A percentile compares a stretch with the other conserved stretches of the same genome.
Conservation (phyloP, 306 rosid genomes). For the Canavalia ensiformis region DNA sequence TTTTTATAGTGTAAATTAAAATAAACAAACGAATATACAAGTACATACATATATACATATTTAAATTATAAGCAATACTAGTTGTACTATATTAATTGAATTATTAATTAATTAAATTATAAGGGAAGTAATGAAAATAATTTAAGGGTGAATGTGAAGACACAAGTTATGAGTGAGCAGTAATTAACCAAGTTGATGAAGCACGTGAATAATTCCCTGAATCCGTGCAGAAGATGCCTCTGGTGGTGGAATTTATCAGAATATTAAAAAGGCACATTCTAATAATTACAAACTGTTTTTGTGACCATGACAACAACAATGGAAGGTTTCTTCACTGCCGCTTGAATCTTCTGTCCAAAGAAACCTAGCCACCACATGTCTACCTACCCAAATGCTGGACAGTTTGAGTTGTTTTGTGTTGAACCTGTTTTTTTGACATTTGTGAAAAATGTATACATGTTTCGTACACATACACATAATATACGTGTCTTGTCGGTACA, state of each 20-base stretch:
- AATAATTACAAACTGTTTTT: conserved; percentile 33
- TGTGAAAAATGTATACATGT: conserved; percentile 11
- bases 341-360: conserved; percentile 54
- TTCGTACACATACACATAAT: conserved; percentile 6
- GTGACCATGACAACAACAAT: conserved; percentile 42
- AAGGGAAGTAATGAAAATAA: neutral
- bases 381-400: conserved; percentile 30
- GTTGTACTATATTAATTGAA: neutral
- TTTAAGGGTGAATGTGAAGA: conserved; percentile 11
- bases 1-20: neutral
- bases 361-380: conserved; percentile 51
- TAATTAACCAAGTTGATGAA: conserved; percentile 37
- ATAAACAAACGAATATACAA: neutral
- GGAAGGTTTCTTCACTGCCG: conserved; percentile 41
- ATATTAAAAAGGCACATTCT: neutral
- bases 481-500: conserved; percentile 20
- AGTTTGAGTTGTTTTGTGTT: conserved; percentile 44
- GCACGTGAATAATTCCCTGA: conserved; percentile 58
- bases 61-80: neutral
- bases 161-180: neutral
- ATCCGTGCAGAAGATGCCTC: conserved; percentile 58
- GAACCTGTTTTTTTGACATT: conserved; percentile 32
- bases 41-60: neutral
- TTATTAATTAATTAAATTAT: conserved; percentile 1
- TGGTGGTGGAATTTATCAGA: conserved; percentile 2